Percentiles rank a stretch among this genome's conserved stretches.
Conservation (phyloP, 116 monocot species). For the Trichopus zeylanicus region DNA sequence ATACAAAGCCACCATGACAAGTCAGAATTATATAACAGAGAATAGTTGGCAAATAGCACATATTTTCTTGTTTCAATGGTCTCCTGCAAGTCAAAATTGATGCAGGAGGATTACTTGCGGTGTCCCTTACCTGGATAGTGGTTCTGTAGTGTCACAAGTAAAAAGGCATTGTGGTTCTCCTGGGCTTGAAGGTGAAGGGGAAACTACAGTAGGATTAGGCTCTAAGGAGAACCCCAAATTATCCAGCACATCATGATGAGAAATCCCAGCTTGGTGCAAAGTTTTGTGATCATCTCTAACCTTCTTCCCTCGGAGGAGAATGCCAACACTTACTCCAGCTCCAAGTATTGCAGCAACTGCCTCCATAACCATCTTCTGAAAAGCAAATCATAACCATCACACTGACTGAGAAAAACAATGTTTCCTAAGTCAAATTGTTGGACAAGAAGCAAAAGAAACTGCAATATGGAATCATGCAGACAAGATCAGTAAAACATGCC, state of each 20-base stretch:
- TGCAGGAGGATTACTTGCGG: not conserved
- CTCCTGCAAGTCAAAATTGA: too few species aligned
- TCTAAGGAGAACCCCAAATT: conserved; percentile 3
- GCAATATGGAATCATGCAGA: too few species aligned
- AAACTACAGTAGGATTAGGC: not conserved
- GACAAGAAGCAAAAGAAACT: too few species aligned
- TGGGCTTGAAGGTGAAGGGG: not conserved
- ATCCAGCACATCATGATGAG: not conserved
- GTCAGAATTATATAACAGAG: too few species aligned
- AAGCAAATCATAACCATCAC: not conserved
- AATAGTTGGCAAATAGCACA: too few species aligned
- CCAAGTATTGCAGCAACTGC: conserved; percentile 4
- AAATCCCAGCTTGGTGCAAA: conserved; percentile 1
- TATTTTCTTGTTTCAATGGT: too few species aligned
- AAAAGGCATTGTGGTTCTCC: conserved; percentile 8
- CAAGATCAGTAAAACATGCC: too few species aligned
- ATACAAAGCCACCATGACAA: not conserved
- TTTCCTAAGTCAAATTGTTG: too few species aligned
- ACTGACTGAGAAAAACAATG: not conserved
- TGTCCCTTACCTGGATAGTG: conserved; percentile 14
- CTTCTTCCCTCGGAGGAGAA: conserved; percentile 6
- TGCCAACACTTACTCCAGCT: conserved; percentile 1
- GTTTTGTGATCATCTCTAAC: conserved; percentile 10
- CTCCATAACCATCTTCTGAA: conserved; percentile 49
- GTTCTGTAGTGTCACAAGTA: conserved; percentile 11